Percentiles rank a stretch among this genome's conserved stretches.
Conservation (phyloP, 164 flowering plant genomes). For the Litsea cubeba region DNA sequence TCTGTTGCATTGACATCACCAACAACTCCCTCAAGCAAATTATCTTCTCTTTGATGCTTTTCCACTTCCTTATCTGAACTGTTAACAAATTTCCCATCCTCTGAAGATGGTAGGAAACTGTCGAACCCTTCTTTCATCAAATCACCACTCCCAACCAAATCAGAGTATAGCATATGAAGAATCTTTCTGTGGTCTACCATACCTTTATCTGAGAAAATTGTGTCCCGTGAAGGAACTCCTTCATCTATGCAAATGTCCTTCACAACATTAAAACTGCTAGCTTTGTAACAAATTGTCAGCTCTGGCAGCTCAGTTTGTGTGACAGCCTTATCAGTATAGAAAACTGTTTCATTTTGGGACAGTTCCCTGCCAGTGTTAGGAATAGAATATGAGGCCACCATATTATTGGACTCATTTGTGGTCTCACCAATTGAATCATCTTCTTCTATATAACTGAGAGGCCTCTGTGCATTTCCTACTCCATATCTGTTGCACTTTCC, state of each 20-base stretch:
- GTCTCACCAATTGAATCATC: conserved; percentile 12
- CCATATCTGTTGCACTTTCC: conserved; percentile 8
- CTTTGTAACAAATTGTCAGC: conserved; percentile 42
- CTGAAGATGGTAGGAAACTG: neutral
- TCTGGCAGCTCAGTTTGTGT: conserved; percentile 39
- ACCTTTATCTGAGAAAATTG: conserved; percentile 27
- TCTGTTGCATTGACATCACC: neutral
- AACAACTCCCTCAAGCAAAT: neutral
- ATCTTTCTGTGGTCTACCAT: conserved; percentile 13
- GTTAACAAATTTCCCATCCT: neutral
- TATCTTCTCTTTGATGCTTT: neutral
- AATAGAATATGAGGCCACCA: conserved; percentile 7
- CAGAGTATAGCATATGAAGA: conserved; percentile 14
- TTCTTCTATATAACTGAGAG: neutral
- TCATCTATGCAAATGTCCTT: conserved; percentile 68
- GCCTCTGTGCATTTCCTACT: neutral
- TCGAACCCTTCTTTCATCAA: conserved; percentile 10
- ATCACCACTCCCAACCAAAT: conserved; percentile 18
- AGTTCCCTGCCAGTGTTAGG: conserved; percentile 1
- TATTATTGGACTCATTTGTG: conserved; percentile 11
- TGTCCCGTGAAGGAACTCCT: conserved; percentile 40
- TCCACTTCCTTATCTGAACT: neutral
- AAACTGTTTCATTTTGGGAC: conserved; percentile 23
- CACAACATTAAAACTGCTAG: conserved; percentile 29
- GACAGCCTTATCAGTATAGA: conserved; percentile 43